Percentiles rank a stretch among this genome's conserved stretches.
Conservation (phyloP, 2,329 filamentous ascomycete species). For the Triangularia setosa region DNA sequence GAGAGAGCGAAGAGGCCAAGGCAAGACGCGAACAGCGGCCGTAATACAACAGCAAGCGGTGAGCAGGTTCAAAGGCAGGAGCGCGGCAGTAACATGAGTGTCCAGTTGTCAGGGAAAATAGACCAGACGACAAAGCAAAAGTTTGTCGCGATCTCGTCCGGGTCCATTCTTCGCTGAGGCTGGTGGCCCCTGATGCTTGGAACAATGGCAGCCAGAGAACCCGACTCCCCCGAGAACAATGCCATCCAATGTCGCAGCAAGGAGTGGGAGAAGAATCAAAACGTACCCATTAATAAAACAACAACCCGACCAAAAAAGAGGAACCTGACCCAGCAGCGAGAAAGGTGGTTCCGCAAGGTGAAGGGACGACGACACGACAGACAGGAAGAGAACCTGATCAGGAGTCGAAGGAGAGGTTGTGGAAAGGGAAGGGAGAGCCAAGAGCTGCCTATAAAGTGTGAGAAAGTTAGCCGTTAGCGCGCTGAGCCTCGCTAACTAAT, state of each 20-base stretch:
- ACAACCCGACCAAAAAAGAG: neutral
- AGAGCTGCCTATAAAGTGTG: conserved; percentile 2
- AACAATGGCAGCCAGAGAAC: neutral
- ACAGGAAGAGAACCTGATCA: conserved; percentile 5
- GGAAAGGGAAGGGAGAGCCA: conserved; percentile 1
- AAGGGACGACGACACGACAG: neutral
- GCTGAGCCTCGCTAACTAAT: conserved; percentile 6
- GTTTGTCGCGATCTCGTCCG: neutral
- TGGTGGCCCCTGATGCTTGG: neutral
- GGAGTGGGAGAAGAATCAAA: neutral
- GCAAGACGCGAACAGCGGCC: neutral
- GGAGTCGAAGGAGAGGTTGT: neutral
- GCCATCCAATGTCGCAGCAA: neutral
- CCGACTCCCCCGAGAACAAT: too few relatives aligned
- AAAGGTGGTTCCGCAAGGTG: neutral
- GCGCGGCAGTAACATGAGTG: neutral
- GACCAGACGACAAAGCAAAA: neutral
- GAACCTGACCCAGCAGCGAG: conserved; percentile 7
- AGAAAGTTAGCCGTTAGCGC: conserved; percentile 1
- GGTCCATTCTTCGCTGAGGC: neutral
- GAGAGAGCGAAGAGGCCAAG: neutral
- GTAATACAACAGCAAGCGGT: neutral
- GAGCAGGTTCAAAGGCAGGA: neutral
- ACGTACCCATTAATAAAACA: conserved; percentile 10
- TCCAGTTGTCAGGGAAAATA: neutral